These are phyloP conservation scores for Candida mesenterica DNA, from an alignment of 1,139 yeast species.

Conservation along the genomic window DNA sequence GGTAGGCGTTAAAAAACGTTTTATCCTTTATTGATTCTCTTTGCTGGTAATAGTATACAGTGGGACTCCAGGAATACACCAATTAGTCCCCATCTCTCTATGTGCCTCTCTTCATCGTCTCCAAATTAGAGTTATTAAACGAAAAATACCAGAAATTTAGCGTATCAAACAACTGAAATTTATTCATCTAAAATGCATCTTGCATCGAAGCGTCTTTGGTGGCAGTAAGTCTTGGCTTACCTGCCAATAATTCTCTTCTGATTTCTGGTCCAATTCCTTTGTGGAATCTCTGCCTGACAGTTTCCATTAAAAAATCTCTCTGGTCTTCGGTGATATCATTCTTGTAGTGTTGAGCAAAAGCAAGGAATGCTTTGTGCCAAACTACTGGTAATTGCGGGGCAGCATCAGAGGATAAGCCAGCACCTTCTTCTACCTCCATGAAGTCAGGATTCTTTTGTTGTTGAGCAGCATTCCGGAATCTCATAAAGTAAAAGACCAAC, in stretches of 20 bases:
- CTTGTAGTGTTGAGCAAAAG: conserved; percentile 93
- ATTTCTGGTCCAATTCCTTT: conserved; percentile 90
- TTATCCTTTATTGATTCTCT: background rate
- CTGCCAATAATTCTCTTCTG: conserved; percentile 88
- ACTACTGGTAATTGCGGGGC: conserved; percentile 80
- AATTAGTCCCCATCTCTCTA: too few species aligned
- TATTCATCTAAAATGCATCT: conserved; percentile 40
- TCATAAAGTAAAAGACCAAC: conserved; percentile 91
- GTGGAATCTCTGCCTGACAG: conserved; percentile 87
- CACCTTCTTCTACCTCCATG: conserved; percentile 27
- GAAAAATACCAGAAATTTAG: too few species aligned
- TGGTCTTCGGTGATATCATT: conserved; percentile 98
- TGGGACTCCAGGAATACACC: background rate
- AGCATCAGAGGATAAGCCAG: conserved; percentile 17
- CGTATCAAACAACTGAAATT: too few species aligned
- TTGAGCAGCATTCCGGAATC: conserved; percentile 63
- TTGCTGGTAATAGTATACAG: background rate
- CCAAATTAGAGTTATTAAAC: too few species aligned
- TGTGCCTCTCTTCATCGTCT: background rate
- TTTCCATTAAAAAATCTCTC: conserved; percentile 87
- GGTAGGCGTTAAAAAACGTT: too few species aligned
- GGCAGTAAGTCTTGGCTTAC: conserved; percentile 47
- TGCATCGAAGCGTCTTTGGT: conserved; percentile 37
- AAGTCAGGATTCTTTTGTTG: conserved; percentile 28
- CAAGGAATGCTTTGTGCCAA: conserved; percentile 94